Percentiles rank a stretch among this genome's conserved stretches.
phyloP scores from a whole-genome alignment of 225 moss, liverwort and hornwort genomes.

The Marchantia polymorpha region DNA sequence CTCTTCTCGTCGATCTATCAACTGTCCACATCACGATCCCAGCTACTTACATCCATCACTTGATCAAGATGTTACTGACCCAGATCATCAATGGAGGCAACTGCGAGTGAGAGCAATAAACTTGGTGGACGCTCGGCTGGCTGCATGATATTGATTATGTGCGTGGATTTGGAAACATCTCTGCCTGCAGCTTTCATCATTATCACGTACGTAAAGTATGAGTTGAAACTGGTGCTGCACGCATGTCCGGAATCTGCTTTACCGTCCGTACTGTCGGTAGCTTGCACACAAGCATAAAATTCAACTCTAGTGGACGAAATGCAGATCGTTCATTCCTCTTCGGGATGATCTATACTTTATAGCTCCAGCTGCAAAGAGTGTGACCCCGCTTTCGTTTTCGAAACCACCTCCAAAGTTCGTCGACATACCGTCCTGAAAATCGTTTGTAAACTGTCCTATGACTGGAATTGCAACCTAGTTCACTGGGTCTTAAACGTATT shows the following conservation, averaged over 20 bases:
- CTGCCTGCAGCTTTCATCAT: too few species aligned
- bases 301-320: too few species aligned
- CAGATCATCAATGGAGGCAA: slow-evolving; percentile 22
- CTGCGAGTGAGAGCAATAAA: slow-evolving; percentile 20
- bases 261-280: too few species aligned
- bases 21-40: neutral
- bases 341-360: neutral
- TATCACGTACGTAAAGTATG: too few species aligned
- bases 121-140: too few species aligned
- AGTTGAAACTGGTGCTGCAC: too few species aligned
- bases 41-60: neutral
- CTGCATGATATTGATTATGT: too few species aligned
- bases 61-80: slow-evolving; percentile 24
- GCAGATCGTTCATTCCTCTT: too few species aligned
- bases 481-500: neutral
- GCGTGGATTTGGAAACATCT: too few species aligned
- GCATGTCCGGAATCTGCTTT: too few species aligned
- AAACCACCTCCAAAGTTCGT: neutral
- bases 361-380: neutral
- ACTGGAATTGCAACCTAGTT: neutral
- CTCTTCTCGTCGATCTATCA: too few species aligned
- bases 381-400: neutral
- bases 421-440: neutral
- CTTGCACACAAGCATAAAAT: too few species aligned
- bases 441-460: neutral